Evolutionary conservation across 305 asterid species (phyloP), one percentile per base, ranked within the genome.

Genomic region (Withania somnifera): DNA sequence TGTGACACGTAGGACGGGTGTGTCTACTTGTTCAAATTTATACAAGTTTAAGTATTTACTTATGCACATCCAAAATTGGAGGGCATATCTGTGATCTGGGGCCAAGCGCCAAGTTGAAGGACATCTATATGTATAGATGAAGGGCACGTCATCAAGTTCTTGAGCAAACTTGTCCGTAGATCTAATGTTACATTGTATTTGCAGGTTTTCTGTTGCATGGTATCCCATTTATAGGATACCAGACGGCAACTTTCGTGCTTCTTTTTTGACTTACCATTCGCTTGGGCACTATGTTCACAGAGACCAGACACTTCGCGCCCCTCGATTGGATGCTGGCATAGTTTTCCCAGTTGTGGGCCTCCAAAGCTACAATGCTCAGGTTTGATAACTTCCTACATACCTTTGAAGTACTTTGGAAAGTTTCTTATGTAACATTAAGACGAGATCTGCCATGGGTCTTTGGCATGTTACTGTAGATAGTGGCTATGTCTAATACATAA

Each of bases 241-340:
- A 60, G 83, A 52, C 58, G 84, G 75, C 30, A 38, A 58, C 22
- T 78, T 85, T 36, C 82, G 82, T 68, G 82, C 84, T 11, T 81
- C 85, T 82, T 85, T 85, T 50, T 78, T 82, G 83, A 85, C 85
- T 34, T 85, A 85, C 75, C 87, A 85, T 85, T 85, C 85, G 11
- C 83, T 85, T 85, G 87, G 87, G 19, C 85, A 85, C 51, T 85
- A 82, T 75, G 78, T 85, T 10, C 64, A 28, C 71, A 61, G 75
- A 78, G 73, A 60, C 34, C 83, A 69, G 32, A 24, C 77, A 67
- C 50, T 50, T 66, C 52, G 10, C 36, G n/a, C 85, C 19, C 58
- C 7, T 38, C 24, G 17, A n/a, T 63, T n/a, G 68, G 54, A 79
- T 79, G 47, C 78, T 20, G 63, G 64, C 42, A 15, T 85, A 47